Evolutionary conservation across 2,329 filamentous ascomycete species (phyloP).

Genomic region (Beauveria sp.): DNA sequence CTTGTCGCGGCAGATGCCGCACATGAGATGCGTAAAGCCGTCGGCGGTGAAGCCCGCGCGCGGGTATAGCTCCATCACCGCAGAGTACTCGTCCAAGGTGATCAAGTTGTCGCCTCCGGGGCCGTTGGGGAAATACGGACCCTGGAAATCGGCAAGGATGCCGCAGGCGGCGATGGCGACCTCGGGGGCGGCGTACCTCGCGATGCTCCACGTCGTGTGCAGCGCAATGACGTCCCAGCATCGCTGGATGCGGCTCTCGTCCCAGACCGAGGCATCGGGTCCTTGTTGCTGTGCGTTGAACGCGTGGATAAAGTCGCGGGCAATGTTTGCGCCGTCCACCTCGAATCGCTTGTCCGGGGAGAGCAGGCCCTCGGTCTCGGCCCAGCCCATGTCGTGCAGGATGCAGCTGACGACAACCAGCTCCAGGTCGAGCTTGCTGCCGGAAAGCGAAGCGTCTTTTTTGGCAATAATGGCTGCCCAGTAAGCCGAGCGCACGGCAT

Average conservation of each 20-base stretch:
- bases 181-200: constrained; percentile 7
- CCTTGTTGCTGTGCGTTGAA: neutral
- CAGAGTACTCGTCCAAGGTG: constrained; percentile 9
- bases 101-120: constrained; percentile 2
- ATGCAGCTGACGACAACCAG: constrained; percentile 13
- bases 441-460: constrained; percentile 1
- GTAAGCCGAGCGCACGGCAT: constrained; percentile 12
- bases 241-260: constrained; percentile 7
- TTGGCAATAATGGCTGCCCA: constrained; percentile 12
- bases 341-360: constrained; percentile 14
- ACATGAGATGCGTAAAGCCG: constrained; percentile 8
- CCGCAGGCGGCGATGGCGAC: constrained; percentile 8
- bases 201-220: constrained; percentile 13
- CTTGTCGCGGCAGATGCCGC: constrained; percentile 12
- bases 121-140: constrained; percentile 9
- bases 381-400: constrained; percentile 16
- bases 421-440: neutral
- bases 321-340: constrained; percentile 15
- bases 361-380: constrained; percentile 2
- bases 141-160: constrained; percentile 12
- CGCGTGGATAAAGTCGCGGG: constrained; percentile 5
- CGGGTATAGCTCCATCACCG: constrained; percentile 8
- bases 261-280: neutral
- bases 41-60: constrained; percentile 7
- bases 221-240: constrained; percentile 14